A percentile compares a stretch with the other conserved stretches of the same genome.
These are phyloP conservation scores for Tetrahymena borealis DNA, from an alignment of 73 alveolate genomes.

Conservation along the genomic window DNA sequence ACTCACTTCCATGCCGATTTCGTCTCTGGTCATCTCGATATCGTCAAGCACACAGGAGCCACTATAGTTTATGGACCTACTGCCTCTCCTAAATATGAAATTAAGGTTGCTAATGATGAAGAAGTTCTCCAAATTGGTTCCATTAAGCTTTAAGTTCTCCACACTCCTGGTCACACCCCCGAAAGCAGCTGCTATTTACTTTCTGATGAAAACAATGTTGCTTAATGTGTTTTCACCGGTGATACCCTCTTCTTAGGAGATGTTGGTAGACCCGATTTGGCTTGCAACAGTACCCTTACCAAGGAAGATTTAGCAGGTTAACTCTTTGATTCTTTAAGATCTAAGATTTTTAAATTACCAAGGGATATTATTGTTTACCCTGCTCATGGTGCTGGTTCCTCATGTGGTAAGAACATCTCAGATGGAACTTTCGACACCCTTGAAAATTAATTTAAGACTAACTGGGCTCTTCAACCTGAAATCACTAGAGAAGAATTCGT, in stretches of 20 bases:
- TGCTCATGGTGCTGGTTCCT: constrained; percentile 54
- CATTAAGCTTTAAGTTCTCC: constrained; percentile 32
- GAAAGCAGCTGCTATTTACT: constrained; percentile 42
- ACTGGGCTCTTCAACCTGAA: constrained; percentile 15
- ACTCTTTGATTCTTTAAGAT: constrained; percentile 45
- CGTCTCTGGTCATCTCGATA: constrained; percentile 35
- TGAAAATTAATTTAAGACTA: constrained; percentile 17
- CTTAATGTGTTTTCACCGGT: constrained; percentile 39
- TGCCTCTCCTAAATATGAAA: constrained; percentile 21
- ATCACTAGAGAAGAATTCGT: constrained; percentile 33
- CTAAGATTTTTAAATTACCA: constrained; percentile 17
- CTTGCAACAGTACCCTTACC: constrained; percentile 38
- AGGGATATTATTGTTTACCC: constrained; percentile 41
- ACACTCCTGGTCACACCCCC: constrained; percentile 58
- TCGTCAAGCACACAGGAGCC: constrained; percentile 31
- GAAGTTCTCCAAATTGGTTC: constrained; percentile 31
- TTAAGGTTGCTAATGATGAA: constrained; percentile 33
- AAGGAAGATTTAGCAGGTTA: constrained; percentile 41
- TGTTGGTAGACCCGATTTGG: constrained; percentile 54
- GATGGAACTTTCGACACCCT: constrained; percentile 30
- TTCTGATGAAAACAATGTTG: constrained; percentile 2
- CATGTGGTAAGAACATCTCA: constrained; percentile 45
- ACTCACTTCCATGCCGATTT: constrained; percentile 48
- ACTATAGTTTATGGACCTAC: constrained; percentile 42
- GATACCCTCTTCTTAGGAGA: constrained; percentile 50